Evolutionary conservation across 345 rosid species (phyloP), one percentile per base, ranked within the genome.

Genomic region (Arabis hirsuta): DNA sequence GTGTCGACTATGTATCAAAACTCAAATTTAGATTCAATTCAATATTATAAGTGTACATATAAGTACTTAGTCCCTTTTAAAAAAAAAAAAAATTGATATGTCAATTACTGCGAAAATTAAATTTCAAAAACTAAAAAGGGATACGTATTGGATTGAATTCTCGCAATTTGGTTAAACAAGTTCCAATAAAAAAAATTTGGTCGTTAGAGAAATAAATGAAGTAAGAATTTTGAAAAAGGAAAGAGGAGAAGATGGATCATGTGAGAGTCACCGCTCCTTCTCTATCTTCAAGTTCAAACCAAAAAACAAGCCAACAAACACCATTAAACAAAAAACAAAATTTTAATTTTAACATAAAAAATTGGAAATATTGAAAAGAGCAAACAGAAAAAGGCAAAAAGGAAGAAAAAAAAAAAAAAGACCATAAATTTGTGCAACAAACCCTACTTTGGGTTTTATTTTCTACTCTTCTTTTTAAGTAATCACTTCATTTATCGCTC

Each of bases 401-500:
- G 7, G 4, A 58, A 43, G 9, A 9, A 16, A 22, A 3, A 13
- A 20, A 48, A 63, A 20, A 13, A 59, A 51, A 62, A 68, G 6
- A 41, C 29, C 38, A 76, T 62, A 76, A 62, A 69, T 56, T 29
- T 55, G 41, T 55, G 71, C 71, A 69, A 76, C 71, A 71, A 69
- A 69, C 71, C 70, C 75, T 63, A 62, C 74, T 32, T 47, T 47
- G 44, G 50, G 59, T 47, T 69, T 63, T 69, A 8, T 63, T 62
- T 46, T 46, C 32, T 26, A 45, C 67, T 54, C 34, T 46, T 45
- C 57, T 48, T 55, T 16, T 5, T 20, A 76, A 70, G 70, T 69
- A 76, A 76, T 55, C 75, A 46, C 79, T 76, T 62, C 74, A 48
- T 69, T 62, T 46, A 32, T 75, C 16, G 16, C 64, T 72, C 67